Evolutionary conservation across 441 rosid species (phyloP), one percentile per base, ranked within the genome.

Genomic region (Adansonia gregorii): DNA sequence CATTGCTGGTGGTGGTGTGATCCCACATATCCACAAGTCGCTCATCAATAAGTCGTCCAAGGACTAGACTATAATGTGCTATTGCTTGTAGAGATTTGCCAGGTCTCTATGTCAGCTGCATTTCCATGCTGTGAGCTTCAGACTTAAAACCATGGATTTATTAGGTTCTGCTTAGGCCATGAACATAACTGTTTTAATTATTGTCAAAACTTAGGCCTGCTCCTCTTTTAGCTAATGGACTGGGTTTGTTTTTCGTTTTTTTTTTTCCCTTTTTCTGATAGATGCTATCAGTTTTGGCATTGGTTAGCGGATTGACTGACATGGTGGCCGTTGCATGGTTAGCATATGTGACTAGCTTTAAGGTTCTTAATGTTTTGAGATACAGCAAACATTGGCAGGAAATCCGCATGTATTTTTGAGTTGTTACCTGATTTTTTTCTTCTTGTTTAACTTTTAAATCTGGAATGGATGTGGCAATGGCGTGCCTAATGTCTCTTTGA

Each of bases 1-100:
- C 35, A 59, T 59, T 59, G 64, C 64, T 22, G 64, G 94, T 70
- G 94, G 92, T 20, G 92, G 64, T 59, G 64, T 59, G 35, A 89
- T 90, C 69, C 95, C 94, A 2, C 97, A 91, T 82, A 88, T 93
- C 80, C 94, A 89, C 89, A 89, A 90, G 85, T 89, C 95, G 10
- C 94, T 93, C 60, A 88, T 92, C 86, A 90, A 93, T 86, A 91
- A 93, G 79, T 86, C 93, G 35, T 73, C 86, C 76, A 85, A 90
- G 80, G 95, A 91, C 14, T 90, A 76, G 78, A 43, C 22, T 15
- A 3, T 39, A 14, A 8, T 14, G 75, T 1, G 6, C 9, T 41
- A 4, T 67, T 67, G 6, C 49, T 45, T 19, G 11, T 35, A 35
- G 92, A 22, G 52, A 49, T 19, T 19, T 52, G 14, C 60, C 15